Percentiles rank a stretch among this genome's conserved stretches.
Evolutionary conservation across 2,329 filamentous ascomycete species (phyloP).

Genomic region (Xylariaceae sp.): DNA sequence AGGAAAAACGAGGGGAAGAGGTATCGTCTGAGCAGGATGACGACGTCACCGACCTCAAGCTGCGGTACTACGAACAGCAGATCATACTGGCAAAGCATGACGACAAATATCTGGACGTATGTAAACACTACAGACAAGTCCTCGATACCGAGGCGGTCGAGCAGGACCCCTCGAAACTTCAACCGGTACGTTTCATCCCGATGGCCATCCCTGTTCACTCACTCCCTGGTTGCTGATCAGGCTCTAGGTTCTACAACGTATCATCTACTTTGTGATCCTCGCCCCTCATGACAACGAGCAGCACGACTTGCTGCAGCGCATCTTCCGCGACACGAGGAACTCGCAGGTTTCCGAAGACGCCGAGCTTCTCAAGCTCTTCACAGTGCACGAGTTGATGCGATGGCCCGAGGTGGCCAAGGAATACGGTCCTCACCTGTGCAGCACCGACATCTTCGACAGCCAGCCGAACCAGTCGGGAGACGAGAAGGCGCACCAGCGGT

Average conservation of each 20-base stretch:
- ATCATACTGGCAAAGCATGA: conserved; percentile 95
- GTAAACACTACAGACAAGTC: conserved; percentile 97
- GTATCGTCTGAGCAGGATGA: conserved; percentile 73
- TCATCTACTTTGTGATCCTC: conserved; percentile 96
- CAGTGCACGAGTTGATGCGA: conserved; percentile 92
- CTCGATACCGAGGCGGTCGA: conserved; percentile 94
- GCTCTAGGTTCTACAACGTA: conserved; percentile 74
- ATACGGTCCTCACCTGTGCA: conserved; percentile 82
- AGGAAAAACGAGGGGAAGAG: conserved; percentile 72
- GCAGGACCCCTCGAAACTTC: conserved; percentile 78
- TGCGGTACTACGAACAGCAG: conserved; percentile 95
- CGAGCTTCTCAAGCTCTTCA: conserved; percentile 88
- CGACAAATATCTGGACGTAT: conserved; percentile 92
- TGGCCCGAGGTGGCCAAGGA: conserved; percentile 90
- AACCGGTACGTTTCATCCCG: conserved; percentile 55
- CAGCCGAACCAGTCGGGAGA: conserved; percentile 61
- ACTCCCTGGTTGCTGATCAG: conserved; percentile 13
- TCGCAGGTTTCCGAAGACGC: conserved; percentile 72
- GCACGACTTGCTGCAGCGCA: conserved; percentile 90
- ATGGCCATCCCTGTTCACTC: background rate
- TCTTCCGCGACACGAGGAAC: conserved; percentile 80
- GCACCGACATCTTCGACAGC: conserved; percentile 83
- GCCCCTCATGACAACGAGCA: conserved; percentile 98
- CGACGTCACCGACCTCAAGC: conserved; percentile 92
- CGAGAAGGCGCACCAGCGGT: conserved; percentile 76